Percentiles rank a stretch among this genome's conserved stretches.
These are phyloP conservation scores for Chrysoporthe austroafricana DNA, from an alignment of 2,329 filamentous ascomycete species.

Conservation along the genomic window DNA sequence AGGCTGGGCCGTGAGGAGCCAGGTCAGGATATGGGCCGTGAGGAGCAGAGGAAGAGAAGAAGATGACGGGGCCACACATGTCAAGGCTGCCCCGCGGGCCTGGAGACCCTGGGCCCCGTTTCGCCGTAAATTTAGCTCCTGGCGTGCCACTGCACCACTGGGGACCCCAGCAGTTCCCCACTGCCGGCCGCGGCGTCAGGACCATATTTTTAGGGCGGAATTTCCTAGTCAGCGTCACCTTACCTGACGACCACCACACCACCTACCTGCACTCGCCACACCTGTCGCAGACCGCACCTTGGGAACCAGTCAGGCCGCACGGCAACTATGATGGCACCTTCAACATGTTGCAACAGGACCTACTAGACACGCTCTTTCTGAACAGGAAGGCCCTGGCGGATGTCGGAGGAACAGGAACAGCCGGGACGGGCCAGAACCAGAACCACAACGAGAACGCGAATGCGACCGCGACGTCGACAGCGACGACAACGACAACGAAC, in stretches of 20 bases:
- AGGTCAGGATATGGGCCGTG: no score
- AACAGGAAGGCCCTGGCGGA: conserved; percentile 27
- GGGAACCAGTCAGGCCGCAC: neutral
- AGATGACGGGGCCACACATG: no score
- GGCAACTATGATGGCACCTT: conserved; percentile 18
- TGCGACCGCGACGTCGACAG: neutral
- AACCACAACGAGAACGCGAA: neutral
- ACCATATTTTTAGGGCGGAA: neutral
- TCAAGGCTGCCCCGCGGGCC: no score
- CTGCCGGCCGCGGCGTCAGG: neutral
- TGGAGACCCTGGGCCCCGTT: no score
- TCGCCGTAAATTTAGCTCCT: no score
- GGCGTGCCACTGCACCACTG: no score
- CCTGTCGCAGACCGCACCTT: neutral
- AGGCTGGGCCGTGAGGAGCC: no score
- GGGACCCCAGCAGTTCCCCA: neutral
- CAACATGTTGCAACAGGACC: conserved; percentile 27
- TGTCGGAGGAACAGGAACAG: conserved; percentile 11
- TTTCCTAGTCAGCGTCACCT: neutral
- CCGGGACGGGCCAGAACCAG: neutral
- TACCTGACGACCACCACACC: conserved; percentile 2
- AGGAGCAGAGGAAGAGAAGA: no score
- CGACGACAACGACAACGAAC: neutral
- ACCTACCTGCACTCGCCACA: neutral
- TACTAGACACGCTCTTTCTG: conserved; percentile 27